These are phyloP conservation scores for Solanum aculeatissimum DNA, from an alignment of 305 asterid species.

Conservation along the genomic window DNA sequence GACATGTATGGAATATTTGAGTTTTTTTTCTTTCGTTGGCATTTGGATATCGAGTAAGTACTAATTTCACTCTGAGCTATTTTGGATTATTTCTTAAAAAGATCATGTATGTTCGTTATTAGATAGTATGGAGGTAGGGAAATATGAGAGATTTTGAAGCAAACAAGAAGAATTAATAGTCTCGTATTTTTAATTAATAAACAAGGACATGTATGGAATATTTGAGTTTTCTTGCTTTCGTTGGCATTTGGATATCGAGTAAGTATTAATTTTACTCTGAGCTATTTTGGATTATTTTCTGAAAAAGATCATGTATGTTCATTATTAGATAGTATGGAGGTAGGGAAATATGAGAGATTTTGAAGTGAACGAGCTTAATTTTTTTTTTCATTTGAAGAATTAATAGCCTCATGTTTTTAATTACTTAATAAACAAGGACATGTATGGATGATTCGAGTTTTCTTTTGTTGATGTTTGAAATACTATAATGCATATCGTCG, in stretches of 20 bases:
- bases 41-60: too few species aligned
- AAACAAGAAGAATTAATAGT: neutral
- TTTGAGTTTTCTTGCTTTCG: too few species aligned
- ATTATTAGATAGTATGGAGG: neutral
- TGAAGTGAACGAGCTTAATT: neutral
- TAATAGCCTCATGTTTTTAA: neutral
- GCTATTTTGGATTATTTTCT: neutral
- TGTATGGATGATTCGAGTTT: too few species aligned
- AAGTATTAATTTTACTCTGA: neutral
- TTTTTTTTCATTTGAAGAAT: neutral
- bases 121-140: neutral
- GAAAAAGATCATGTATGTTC: neutral
- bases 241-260: neutral
- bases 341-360: neutral
- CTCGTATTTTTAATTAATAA: neutral
- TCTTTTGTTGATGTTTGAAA: too few species aligned
- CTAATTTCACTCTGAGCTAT: too few species aligned
- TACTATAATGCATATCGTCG: too few species aligned
- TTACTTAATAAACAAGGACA: too few species aligned
- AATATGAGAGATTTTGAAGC: neutral
- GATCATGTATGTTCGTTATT: neutral
- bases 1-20: too few species aligned
- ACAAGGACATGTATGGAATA: too few species aligned
- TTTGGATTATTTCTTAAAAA: neutral
- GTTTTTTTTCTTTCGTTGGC: too few species aligned